Conservation (phyloP, 192 early-diverging fungal species). For the Dissophora ornata region DNA sequence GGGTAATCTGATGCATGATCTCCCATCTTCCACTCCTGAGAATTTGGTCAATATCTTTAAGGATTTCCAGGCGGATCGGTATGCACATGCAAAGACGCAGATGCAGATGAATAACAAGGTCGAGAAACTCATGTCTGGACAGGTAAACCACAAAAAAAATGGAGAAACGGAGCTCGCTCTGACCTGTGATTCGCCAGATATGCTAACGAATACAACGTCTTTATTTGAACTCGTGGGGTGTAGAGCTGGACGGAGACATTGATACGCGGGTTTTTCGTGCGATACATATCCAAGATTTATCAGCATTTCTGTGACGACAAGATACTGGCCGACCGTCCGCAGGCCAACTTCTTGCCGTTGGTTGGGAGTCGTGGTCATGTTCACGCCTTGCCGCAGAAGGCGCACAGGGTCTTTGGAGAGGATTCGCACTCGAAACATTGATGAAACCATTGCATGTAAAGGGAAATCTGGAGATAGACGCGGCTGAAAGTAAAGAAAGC, state of each 20-base stretch:
- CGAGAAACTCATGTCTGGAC: slow-evolving; percentile 14
- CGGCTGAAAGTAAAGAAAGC: neutral
- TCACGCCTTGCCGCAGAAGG: slow-evolving; percentile 3
- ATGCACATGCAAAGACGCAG: slow-evolving; percentile 18
- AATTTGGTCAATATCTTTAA: slow-evolving; percentile 28
- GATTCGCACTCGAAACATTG: slow-evolving; percentile 5
- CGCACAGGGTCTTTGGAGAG: slow-evolving; percentile 13
- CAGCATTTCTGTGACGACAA: slow-evolving; percentile 36
- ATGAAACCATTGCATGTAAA: no score
- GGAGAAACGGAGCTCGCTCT: no score
- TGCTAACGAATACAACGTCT: no score
- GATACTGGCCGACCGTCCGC: slow-evolving; percentile 27
- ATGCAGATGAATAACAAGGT: slow-evolving; percentile 25
- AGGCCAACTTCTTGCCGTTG: slow-evolving; percentile 25
- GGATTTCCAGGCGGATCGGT: slow-evolving; percentile 32
- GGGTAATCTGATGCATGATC: slow-evolving; percentile 24
- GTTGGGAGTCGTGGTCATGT: slow-evolving; percentile 16
- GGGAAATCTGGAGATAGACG: no score
- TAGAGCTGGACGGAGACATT: slow-evolving; percentile 28
- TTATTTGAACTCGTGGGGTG: no score
- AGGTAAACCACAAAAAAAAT: slow-evolving; percentile 1
- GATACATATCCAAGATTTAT: slow-evolving; percentile 31
- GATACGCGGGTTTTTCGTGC: slow-evolving; percentile 25
- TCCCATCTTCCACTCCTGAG: slow-evolving; percentile 15
- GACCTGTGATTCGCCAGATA: no score